Base-by-base conservation (phyloP, 805 yeast species). In the Pichia rugopelliculosa region DNA sequence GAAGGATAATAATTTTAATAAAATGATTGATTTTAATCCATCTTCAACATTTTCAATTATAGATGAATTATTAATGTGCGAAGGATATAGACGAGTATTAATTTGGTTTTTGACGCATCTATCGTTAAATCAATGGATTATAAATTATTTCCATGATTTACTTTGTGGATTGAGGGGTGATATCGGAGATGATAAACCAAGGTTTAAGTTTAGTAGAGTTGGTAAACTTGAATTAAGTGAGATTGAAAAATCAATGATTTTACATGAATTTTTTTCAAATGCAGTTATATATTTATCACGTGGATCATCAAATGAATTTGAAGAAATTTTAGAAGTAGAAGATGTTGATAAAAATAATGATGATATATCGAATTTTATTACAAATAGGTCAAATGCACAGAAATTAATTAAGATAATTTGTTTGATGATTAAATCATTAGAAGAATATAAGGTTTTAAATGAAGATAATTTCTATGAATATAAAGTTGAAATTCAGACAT, bases 1-100 rank as follows among this genome's bases (percentile, higher is more conserved):
- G 36, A 58, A 67, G 9, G 70, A 67, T 47, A 59, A 58, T 61
- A 67, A 69, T 2, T 79, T 82, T 59, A 83, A 78, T 52, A 67
- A 73, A 36, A 54, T 62, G 59, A 56, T 82, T 18, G 70, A 69
- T 22, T 64, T 67, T 47, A 80, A 82, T 57, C 77, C 78, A 6
- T 66, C 71, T 11, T 64, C 80, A 3, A 74, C 81, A 0, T 75
- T 78, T 59, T 67, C 74, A 17, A 66, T 83, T 45, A 66, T 83
- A 59, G 89, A 83, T 61, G 91, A 85, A 62, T 66, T 85, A 71
- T 66, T 84, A 46, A 82, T 84, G 87, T 76, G 80, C 44, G 66
- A 68, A 47, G 88, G 88, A 0, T 75, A 72, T 54, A 71, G 90
- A 55, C 63, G 87, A 26, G 76, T 76, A 0, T 58, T 83, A 13